Evolutionary conservation across 805 yeast species (phyloP), one percentile per base, ranked within the genome.

Genomic region (Hanseniaspora meyeri): DNA sequence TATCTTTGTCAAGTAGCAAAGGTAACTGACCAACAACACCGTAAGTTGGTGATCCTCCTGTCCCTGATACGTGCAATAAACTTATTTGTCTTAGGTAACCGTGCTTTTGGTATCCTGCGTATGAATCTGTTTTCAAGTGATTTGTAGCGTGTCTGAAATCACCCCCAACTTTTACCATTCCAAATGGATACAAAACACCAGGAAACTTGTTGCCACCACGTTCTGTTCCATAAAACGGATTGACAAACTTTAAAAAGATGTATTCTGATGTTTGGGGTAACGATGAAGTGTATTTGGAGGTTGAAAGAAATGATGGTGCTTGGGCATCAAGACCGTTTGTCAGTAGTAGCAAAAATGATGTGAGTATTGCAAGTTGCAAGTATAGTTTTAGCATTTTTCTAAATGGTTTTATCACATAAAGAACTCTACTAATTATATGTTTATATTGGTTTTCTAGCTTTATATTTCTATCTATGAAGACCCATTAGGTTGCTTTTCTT

Each of bases 21-120:
- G 72, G 71, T 19, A 70, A 55, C 55, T 68, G 72, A 2, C 70
- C 60, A 12, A 67, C 70, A 10, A 68, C 66, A 14, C 73, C 72
- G 51, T 69, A 69, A 42, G 67, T 65, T 1, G 73, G 72, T 5
- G 72, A 66, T 4, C 73, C 73, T n/a, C 74, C 74, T 4, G 72
- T 70, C 4, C 74, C 74, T 3, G 68, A 63, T 49, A 69, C 73
- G 59, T 71, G 74, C 68, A 71, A 64, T 70, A 70, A 65, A 1
- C 72, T 68, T 39, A 71, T 61, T 8, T 70, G 73, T 37, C 62
- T 58, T n/a, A 71, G 60, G 9, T 60, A 49, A 9, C 71, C 72
- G 50, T 64, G 66, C 0, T 65, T 62, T 1, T 68, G 66, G 59
- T 65, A 71, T 5, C 74, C 74, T 16, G 72, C 63, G 52, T 66